Evolutionary conservation across 805 yeast species (phyloP), one percentile per base, ranked within the genome.

Genomic region (Lipomyces sp.): DNA sequence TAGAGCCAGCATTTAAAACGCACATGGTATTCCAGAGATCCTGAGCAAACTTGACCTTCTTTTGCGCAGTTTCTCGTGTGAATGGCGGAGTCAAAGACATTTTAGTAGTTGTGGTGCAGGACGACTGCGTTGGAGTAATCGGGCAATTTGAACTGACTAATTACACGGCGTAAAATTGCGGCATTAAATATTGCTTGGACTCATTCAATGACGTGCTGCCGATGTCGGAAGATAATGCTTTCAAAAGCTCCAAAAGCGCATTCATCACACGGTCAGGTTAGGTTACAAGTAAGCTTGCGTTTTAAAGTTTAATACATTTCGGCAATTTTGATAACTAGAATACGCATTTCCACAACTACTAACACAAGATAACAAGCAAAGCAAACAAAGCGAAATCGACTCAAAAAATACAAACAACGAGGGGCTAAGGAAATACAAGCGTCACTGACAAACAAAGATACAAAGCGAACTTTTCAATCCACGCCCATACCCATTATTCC

Each of bases 21-120:
- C 59, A 56, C 69, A 18, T 59, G 4, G 69, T 64, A 48, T 67
- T 67, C 71, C 71, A 67, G 18, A 67, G 60, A 51, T 64, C 62
- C 64, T 67, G 71, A 33, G 69, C 71, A 24, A 55, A 29, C 55
- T 67, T 67, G 53, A 67, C 71, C 53, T 67, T 67, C 54, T 13
- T 15, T 7, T 53, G 53, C 39, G 71, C 71, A 3, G 55, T 59
- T 34, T 62, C 65, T 8, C 61, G 59, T 13, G 65, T 64, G 50
- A 64, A 67, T 37, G 71, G 71, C 5, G 71, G 71, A 2, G 45
- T 55, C 59, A 60, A 32, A 8, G 57, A 37, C 18, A 29, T 42
- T 4, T 8, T 42, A 42, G 24, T 24, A 1, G 1, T 24, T 24
- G 24, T 24, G 24, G 1, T 24, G 24, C 24, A 24, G 24, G 24